phyloP scores from a whole-genome alignment of 768 basidiomycete species.

The Aureoboletus auriporus region DNA sequence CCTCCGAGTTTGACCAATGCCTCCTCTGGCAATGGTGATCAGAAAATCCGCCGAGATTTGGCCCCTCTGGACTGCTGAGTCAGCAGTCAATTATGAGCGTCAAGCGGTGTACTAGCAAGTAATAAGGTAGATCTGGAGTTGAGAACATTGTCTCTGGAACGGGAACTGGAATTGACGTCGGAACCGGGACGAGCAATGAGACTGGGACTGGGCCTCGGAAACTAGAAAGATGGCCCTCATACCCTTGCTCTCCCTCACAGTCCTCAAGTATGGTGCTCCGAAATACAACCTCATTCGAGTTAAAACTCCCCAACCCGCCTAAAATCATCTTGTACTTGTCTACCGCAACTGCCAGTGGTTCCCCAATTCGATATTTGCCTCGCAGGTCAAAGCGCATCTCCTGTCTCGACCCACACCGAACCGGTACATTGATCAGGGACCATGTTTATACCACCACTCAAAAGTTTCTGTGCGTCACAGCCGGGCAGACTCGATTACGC shows the following conservation, averaged over 20 bases:
- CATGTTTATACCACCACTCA: constrained; percentile 44
- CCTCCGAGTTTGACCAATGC: too few relatives aligned
- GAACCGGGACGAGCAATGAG: background rate
- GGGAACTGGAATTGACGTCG: background rate
- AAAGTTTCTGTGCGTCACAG: constrained; percentile 35
- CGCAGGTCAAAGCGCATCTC: constrained; percentile 35
- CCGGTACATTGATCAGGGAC: constrained; percentile 36
- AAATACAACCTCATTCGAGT: constrained; percentile 28
- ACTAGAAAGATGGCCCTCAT: constrained; percentile 7
- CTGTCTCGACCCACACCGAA: constrained; percentile 35
- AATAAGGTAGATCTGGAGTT: too few relatives aligned
- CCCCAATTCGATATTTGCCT: constrained; percentile 12
- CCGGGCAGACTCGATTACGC: constrained; percentile 33
- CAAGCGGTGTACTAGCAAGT: too few relatives aligned
- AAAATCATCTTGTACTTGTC: constrained; percentile 33
- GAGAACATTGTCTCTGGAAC: too few relatives aligned
- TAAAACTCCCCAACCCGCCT: constrained; percentile 34
- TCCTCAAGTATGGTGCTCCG: constrained; percentile 31
- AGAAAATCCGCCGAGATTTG: too few relatives aligned
- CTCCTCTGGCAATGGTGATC: too few relatives aligned
- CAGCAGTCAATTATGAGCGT: too few relatives aligned
- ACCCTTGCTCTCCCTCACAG: constrained; percentile 22
- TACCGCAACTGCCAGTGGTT: constrained; percentile 36
- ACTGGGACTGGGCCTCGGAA: background rate
- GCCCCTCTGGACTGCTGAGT: too few relatives aligned